Base-by-base conservation (phyloP, 805 yeast species). In the Lipomyces yamadae region DNA sequence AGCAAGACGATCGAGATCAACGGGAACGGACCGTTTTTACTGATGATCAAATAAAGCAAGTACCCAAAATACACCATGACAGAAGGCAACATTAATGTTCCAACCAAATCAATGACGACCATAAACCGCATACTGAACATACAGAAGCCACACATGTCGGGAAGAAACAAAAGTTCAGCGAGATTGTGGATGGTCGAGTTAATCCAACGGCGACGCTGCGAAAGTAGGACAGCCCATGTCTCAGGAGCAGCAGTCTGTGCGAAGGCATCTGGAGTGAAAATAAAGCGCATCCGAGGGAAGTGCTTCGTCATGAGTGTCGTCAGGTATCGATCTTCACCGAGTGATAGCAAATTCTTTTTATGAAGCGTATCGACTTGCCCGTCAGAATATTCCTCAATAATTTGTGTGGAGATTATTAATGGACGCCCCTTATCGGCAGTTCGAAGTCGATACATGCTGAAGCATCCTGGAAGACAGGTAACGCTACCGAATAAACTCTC, bases 391-490 rank as follows among this genome's bases (percentile, higher is more conserved):
- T 86, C 82, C 67, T 84, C 82, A 58, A 86, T 86, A 65, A 86
- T 81, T 70, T 85, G 86, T n/a, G 87, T 85, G 61, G 86, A 84
- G 45, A 88, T 85, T 70, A 86, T 79, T 67, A 86, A 78, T 2
- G 89, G 89, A 71, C 82, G 85, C 2, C 83, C 78, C 70, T 84
- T 82, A 70, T 85, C 84, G 18, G 78, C 77, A 2, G 81, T 78
- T n/a, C 80, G 72, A 32, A 80, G 64, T 60, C 89, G 78, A 74
- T 85, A 86, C 80, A 86, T 80, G 29, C 83, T 80, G 79, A 86
- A 86, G 78, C 89, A 86, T n/a, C 89, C 89, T 0, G 89, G 89
- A 68, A 86, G 80, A 80, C 89, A 86, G 4, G 89, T 86, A 24
- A 86, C 88, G 68, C 86, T 82, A 39, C 88, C 88, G 72, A 86